A percentile compares a stretch with the other conserved stretches of the same genome.
phyloP scores from a whole-genome alignment of 768 basidiomycete genomes.

The Serpula lacrymans region DNA sequence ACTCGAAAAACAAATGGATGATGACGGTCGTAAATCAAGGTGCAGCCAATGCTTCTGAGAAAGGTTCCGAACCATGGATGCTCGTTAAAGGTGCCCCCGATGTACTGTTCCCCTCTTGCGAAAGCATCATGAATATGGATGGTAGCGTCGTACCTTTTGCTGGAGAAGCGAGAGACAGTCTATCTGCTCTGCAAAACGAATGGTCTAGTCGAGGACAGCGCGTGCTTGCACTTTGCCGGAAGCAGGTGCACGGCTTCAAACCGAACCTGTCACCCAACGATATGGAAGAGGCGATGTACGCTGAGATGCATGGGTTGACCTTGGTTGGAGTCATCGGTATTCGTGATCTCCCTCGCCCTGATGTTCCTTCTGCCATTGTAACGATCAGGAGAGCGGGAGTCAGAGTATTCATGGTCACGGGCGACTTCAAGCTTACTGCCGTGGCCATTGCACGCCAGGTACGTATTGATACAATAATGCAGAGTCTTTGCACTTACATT shows the following conservation, averaged over 20 bases:
- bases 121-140: conserved; percentile 17
- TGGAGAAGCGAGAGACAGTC: conserved; percentile 5
- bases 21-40: conserved; percentile 32
- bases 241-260: conserved; percentile 3
- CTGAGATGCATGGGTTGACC: conserved; percentile 30
- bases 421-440: conserved; percentile 46
- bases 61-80: conserved; percentile 20
- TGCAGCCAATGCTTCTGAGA: neutral
- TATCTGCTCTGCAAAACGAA: conserved; percentile 22
- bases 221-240: conserved; percentile 37
- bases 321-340: conserved; percentile 48
- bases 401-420: conserved; percentile 48
- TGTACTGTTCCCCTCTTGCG: conserved; percentile 35
- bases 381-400: conserved; percentile 45
- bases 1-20: conserved; percentile 50
- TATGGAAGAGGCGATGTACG: conserved; percentile 31
- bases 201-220: conserved; percentile 44
- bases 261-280: conserved; percentile 8
- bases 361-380: conserved; percentile 40
- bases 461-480: neutral
- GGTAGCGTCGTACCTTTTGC: conserved; percentile 22
- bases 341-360: conserved; percentile 47
- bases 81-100: conserved; percentile 54
- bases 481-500: neutral
- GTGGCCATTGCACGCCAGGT: conserved; percentile 41